Conservation (phyloP, 2,329 filamentous ascomycete genomes). For the Fusarium pseudonygamai region DNA sequence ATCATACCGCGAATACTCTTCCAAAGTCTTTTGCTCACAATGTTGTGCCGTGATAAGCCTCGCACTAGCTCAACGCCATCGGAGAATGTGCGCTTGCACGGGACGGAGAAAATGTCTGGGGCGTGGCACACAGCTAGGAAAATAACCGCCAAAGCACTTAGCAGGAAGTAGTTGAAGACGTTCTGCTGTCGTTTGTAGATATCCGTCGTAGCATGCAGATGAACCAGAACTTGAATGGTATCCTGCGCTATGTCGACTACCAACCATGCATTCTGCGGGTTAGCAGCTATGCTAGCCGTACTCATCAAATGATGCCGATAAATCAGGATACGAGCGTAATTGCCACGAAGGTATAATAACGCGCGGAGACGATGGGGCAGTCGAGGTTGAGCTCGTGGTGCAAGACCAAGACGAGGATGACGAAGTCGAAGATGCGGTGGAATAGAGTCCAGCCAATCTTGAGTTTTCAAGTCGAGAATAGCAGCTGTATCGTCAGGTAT, state of each 20-base stretch:
- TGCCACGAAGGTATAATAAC: conserved; percentile 55
- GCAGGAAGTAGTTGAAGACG: conserved; percentile 44
- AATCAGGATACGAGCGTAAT: conserved; percentile 56
- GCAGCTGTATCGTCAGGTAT: conserved; percentile 52
- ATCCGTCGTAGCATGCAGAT: conserved; percentile 41
- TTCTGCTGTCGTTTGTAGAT: conserved; percentile 44
- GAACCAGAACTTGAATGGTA: conserved; percentile 42
- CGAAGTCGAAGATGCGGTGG: conserved; percentile 52
- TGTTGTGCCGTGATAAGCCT: conserved; percentile 47
- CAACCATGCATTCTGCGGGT: conserved; percentile 48
- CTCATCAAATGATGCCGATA: conserved; percentile 55
- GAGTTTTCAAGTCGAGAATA: conserved; percentile 53
- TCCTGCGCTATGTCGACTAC: conserved; percentile 50
- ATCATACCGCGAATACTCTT: conserved; percentile 49
- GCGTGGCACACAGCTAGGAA: conserved; percentile 55
- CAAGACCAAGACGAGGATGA: conserved; percentile 49
- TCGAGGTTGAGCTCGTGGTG: conserved; percentile 45
- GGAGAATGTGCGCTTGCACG: conserved; percentile 46
- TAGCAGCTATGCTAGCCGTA: conserved; percentile 48
- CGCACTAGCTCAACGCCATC: conserved; percentile 47
- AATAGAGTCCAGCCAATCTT: conserved; percentile 58
- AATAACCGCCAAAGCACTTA: conserved; percentile 45
- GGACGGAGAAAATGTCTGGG: conserved; percentile 52
- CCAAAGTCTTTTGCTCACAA: conserved; percentile 48
- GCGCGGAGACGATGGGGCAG: conserved; percentile 54